phyloP scores from a whole-genome alignment of 768 basidiomycete species.

The Xanthoconium purpureum region DNA sequence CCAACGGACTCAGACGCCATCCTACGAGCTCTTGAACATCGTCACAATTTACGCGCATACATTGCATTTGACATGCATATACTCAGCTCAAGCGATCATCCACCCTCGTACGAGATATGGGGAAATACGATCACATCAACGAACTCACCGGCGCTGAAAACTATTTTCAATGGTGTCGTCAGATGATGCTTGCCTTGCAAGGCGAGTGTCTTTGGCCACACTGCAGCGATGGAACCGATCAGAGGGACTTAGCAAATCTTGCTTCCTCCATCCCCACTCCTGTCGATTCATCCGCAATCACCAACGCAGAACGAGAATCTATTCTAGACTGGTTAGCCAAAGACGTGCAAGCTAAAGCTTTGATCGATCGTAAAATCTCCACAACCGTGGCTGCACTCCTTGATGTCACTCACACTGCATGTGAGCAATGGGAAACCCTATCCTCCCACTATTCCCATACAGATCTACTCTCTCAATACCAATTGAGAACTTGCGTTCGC shows the following conservation, averaged over 20 bases:
- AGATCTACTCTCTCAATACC: neutral
- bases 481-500: accelerated
- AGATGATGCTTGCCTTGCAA: neutral
- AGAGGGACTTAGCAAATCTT: neutral
- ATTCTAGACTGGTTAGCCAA: neutral
- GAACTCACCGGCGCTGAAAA: too few species aligned
- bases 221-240: neutral
- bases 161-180: neutral
- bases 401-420: accelerated
- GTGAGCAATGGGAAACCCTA: neutral
- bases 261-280: neutral
- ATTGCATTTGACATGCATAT: too few species aligned
- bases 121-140: too few species aligned
- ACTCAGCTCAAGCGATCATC: too few species aligned
- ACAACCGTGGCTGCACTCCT: accelerated
- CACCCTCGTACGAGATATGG: too few species aligned
- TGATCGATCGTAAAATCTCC: neutral
- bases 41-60: too few species aligned
- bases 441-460: accelerated
- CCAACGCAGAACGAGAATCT: neutral
- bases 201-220: constrained; percentile 2
- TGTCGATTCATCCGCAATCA: neutral
- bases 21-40: too few species aligned
- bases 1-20: too few species aligned
- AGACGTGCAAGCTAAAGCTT: neutral